phyloP scores from a whole-genome alignment of 768 basidiomycete genomes.

The Podaxis sp. region DNA sequence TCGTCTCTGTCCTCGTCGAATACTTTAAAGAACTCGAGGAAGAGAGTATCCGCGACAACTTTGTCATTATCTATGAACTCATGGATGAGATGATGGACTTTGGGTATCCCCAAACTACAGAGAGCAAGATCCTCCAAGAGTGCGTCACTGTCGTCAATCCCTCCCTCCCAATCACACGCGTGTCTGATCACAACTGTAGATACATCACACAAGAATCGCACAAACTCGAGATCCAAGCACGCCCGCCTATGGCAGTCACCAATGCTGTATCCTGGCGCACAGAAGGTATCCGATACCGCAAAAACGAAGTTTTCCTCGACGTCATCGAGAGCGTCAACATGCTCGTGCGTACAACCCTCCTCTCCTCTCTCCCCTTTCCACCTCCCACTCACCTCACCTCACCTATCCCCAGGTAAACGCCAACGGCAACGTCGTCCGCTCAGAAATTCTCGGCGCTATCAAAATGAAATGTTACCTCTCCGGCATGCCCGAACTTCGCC shows the following conservation, averaged over 20 bases:
- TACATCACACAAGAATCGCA: slow-evolving; percentile 99
- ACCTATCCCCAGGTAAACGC: slow-evolving; percentile 73
- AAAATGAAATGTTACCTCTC: slow-evolving; percentile 99
- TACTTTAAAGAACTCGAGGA: slow-evolving; percentile 99
- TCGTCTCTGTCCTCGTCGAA: slow-evolving; percentile 89
- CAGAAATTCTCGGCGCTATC: slow-evolving; percentile 63
- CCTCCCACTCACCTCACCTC: neutral
- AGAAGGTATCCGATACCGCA: slow-evolving; percentile 94
- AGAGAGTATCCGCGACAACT: slow-evolving; percentile 98
- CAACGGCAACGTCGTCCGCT: slow-evolving; percentile 93
- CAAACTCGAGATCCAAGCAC: slow-evolving; percentile 89
- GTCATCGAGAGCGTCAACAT: slow-evolving; percentile 98
- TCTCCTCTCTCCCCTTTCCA: neutral
- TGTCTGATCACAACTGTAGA: slow-evolving; percentile 29
- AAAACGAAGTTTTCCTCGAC: slow-evolving; percentile 99
- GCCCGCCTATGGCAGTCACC: slow-evolving; percentile 95
- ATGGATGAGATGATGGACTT: slow-evolving; percentile 99
- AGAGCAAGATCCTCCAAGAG: slow-evolving; percentile 99
- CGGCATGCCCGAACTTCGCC: slow-evolving; percentile 96
- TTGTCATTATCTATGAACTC: slow-evolving; percentile 98
- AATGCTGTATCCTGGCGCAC: slow-evolving; percentile 99
- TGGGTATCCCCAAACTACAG: slow-evolving; percentile 97
- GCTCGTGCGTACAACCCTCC: slow-evolving; percentile 50
- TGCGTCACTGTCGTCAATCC: no score
- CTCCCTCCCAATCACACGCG: neutral